A percentile compares a stretch with the other conserved stretches of the same genome.
Conservation (phyloP, 805 yeast genomes). For the Starmera pachycereana region DNA sequence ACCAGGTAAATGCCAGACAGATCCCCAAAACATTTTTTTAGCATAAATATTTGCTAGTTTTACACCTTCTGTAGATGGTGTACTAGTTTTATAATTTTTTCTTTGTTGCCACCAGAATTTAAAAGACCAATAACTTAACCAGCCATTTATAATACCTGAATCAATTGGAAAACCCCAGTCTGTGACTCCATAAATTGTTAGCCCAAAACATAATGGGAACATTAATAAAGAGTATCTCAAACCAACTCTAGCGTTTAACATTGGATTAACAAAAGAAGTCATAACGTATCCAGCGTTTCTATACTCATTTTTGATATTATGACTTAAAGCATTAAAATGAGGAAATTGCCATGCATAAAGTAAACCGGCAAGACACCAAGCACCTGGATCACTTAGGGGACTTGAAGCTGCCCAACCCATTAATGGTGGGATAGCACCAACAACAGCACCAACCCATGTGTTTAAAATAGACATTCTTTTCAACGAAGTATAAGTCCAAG, state of each 20-base stretch:
- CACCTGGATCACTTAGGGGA: slow-evolving; percentile 74
- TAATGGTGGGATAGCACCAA: slow-evolving; percentile 95
- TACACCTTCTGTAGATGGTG: slow-evolving; percentile 45
- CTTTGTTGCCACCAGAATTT: slow-evolving; percentile 82
- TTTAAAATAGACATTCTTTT: slow-evolving; percentile 78
- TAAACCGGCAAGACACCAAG: slow-evolving; percentile 87
- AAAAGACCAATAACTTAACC: slow-evolving; percentile 74
- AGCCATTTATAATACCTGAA: slow-evolving; percentile 70
- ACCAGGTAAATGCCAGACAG: slow-evolving; percentile 90
- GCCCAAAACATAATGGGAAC: slow-evolving; percentile 87
- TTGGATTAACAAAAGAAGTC: slow-evolving; percentile 92
- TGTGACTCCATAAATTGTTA: slow-evolving; percentile 69
- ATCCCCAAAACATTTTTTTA: slow-evolving; percentile 82
- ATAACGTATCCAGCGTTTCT: slow-evolving; percentile 93
- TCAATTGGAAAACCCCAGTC: slow-evolving; percentile 78
- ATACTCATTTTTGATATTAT: slow-evolving; percentile 80
- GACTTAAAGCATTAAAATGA: slow-evolving; percentile 88
- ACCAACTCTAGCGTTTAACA: slow-evolving; percentile 86
- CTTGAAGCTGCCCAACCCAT: slow-evolving; percentile 99
- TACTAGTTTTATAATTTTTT: slow-evolving; percentile 35
- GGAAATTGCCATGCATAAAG: slow-evolving; percentile 98
- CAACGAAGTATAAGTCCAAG: slow-evolving; percentile 86
- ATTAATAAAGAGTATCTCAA: slow-evolving; percentile 80
- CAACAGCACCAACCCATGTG: slow-evolving; percentile 99
- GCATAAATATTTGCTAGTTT: slow-evolving; percentile 60